These are phyloP conservation scores for Fusarium concolor DNA, from an alignment of 2,329 filamentous ascomycete genomes.

Conservation along the genomic window DNA sequence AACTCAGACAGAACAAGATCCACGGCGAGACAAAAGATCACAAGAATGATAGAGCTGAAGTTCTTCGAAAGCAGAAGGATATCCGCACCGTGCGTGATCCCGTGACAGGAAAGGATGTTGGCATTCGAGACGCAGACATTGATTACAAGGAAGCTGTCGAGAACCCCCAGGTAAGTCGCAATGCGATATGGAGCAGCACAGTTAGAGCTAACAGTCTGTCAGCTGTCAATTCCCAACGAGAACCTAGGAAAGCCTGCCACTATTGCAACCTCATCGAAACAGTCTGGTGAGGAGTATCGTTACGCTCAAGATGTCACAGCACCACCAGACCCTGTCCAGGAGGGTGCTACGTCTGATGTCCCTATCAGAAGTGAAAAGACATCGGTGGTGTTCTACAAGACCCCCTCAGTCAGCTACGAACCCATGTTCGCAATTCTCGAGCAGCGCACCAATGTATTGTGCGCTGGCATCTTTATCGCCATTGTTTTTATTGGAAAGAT, in stretches of 20 bases:
- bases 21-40: slow-evolving; percentile 58
- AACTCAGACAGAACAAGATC: slow-evolving; percentile 55
- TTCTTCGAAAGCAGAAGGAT: slow-evolving; percentile 53
- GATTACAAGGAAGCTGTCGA: slow-evolving; percentile 76
- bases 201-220: background rate
- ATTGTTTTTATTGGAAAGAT: slow-evolving; percentile 83
- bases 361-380: slow-evolving; percentile 97
- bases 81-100: slow-evolving; percentile 87
- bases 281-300: slow-evolving; percentile 84
- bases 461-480: slow-evolving; percentile 74
- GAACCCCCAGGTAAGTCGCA: slow-evolving; percentile 71
- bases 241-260: slow-evolving; percentile 83
- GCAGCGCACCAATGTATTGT: slow-evolving; percentile 76
- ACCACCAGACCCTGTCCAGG: slow-evolving; percentile 85
- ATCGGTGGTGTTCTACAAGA: slow-evolving; percentile 95
- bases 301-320: slow-evolving; percentile 89
- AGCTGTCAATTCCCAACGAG: slow-evolving; percentile 86
- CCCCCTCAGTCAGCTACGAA: slow-evolving; percentile 88
- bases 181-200: accelerated
- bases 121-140: slow-evolving; percentile 84
- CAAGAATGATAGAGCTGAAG: slow-evolving; percentile 48
- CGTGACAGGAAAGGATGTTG: slow-evolving; percentile 85
- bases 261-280: slow-evolving; percentile 75
- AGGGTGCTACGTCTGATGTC: slow-evolving; percentile 89
- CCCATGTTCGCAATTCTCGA: slow-evolving; percentile 86